These are phyloP conservation scores for Kwoniella mangroviensis DNA, from an alignment of 768 basidiomycete species.

Conservation along the genomic window DNA sequence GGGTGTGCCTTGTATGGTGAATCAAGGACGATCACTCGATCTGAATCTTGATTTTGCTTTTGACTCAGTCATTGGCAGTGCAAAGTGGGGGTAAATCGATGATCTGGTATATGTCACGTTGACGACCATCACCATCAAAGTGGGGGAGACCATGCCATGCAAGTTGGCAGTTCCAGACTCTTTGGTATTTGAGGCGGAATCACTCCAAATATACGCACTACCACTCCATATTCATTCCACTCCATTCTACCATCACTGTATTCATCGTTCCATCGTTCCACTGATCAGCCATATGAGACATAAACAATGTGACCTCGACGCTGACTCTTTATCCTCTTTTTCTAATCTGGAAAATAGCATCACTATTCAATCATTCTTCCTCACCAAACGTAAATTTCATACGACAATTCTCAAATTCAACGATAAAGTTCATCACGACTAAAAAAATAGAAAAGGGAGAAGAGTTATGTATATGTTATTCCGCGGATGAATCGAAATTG, in stretches of 20 bases:
- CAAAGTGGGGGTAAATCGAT: not conserved
- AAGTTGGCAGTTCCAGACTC: not conserved
- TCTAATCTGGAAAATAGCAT: constrained; percentile 26
- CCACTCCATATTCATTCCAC: not conserved
- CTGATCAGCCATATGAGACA: not conserved
- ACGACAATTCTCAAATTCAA: constrained; percentile 34
- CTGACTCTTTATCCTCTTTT: not conserved
- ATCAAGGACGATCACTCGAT: not conserved
- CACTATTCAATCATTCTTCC: constrained; percentile 56
- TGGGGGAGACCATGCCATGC: constrained; percentile 1
- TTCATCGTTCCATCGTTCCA: not conserved
- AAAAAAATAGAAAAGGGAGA: constrained; percentile 43
- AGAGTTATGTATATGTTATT: constrained; percentile 56
- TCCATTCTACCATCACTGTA: not conserved
- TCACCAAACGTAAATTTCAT: constrained; percentile 57
- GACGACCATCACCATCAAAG: constrained; percentile 5
- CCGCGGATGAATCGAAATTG: constrained; percentile 54
- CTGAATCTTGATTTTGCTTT: not conserved
- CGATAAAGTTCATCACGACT: constrained; percentile 48
- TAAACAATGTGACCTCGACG: not conserved
- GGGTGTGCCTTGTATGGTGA: too few relatives aligned
- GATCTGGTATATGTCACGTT: not conserved
- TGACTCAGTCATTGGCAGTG: too few relatives aligned
- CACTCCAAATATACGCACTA: not conserved
- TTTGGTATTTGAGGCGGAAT: not conserved